Evolutionary conservation across 768 basidiomycete species (phyloP), one percentile per base, ranked within the genome.

Genomic region (Suillus tomentosus): DNA sequence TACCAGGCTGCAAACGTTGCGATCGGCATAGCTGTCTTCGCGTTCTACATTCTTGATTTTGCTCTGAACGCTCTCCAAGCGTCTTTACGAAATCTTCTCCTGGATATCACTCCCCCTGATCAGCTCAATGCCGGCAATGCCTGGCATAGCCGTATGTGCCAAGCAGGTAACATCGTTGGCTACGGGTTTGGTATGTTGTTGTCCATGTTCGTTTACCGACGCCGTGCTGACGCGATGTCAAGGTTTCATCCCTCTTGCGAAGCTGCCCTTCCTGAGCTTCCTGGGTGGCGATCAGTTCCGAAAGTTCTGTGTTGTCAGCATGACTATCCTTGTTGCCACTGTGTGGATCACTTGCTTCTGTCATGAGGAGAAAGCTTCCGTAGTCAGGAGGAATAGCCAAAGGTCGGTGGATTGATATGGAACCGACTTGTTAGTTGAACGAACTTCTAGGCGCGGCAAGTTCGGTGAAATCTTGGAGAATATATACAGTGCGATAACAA

Each of bases 51-150:
- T 56, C 82, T 99, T 40, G 97, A 99, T 76, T 99, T 99, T 72
- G 93, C 95, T n/a, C 83, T 99, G 64, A 99, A 99, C 75, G 97
- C 94, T 5, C 77, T 96, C 54, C 94, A 96, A 82, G 94, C 93
- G 3, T 96, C 95, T 13, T 80, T 98, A 40, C 82, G 95, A 58
- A 97, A 97, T 76, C 86, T 99, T n/a, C 82, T 98, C 14, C 83
- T 99, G 64, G 97, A 99, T 73, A 79, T 96, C 59, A 87, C 94
- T 0, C 96, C 97, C 7, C 85, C 92, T 15, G 85, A 89, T 66
- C 96, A 98, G 74, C 85, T 98, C 14, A 95, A 90, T 62, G 84
- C 88, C n/a, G 95, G 91, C 5, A 99, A 99, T 78, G 97, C 97
- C 40, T 99, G 96, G 95, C 95, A 98, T 66, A 92, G 96, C 54